Conservation (phyloP, 495 filamentous ascomycete genomes). For the Podospora sp. region DNA sequence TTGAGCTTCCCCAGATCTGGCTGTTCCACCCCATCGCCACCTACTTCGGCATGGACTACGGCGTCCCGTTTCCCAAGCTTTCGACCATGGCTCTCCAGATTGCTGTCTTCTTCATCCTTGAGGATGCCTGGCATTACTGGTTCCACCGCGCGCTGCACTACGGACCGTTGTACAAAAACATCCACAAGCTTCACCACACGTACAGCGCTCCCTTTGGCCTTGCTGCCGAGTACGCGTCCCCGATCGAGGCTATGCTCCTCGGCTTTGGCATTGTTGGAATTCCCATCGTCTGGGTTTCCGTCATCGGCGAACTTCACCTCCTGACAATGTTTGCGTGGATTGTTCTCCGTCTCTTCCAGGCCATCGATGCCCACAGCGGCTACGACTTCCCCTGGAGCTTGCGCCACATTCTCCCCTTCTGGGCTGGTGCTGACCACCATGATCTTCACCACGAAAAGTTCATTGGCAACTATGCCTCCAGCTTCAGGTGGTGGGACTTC, state of each 20-base stretch:
- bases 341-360: conserved; percentile 88
- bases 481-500: conserved; percentile 99
- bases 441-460: conserved; percentile 96
- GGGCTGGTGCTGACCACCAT: conserved; percentile 96
- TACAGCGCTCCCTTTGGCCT: conserved; percentile 97
- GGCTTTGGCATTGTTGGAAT: conserved; percentile 84
- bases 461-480: conserved; percentile 96
- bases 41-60: conserved; percentile 84
- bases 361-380: conserved; percentile 94
- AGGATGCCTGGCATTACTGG: conserved; percentile 99
- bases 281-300: conserved; percentile 81
- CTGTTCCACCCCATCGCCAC: conserved; percentile 98
- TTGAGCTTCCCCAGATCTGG: conserved; percentile 98
- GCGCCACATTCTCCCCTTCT: conserved; percentile 94
- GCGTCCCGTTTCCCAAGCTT: conserved; percentile 83
- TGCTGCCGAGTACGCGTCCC: conserved; percentile 95
- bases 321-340: conserved; percentile 99
- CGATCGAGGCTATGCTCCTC: conserved; percentile 96
- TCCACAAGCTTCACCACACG: conserved; percentile 98
- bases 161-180: conserved; percentile 87
- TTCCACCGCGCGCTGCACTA: conserved; percentile 92
- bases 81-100: conserved; percentile 92
- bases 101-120: conserved; percentile 89
- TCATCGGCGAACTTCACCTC: conserved; percentile 87
- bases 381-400: conserved; percentile 98